Evolutionary conservation across 2,329 filamentous ascomycete genomes (phyloP), one percentile per base, ranked within the genome.

Genomic region (Pseudogymnoascus sp.): DNA sequence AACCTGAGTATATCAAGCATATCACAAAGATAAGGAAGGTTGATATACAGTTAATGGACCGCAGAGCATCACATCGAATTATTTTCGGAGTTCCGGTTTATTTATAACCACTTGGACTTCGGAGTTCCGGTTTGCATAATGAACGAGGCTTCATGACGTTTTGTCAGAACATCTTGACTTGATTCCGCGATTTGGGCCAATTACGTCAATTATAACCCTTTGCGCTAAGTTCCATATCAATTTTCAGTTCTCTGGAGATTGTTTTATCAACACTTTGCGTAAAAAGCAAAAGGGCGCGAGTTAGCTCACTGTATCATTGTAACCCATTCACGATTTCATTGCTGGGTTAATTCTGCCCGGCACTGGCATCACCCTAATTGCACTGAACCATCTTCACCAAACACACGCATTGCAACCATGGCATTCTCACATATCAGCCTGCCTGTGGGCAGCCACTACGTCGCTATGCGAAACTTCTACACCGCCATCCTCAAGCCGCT

Each of bases 341-440:
- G 4, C 6, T 38, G n/a, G 6, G 36, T n/a, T 8, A 38, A 38
- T 38, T 38, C 18, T 38, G n/a, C 36, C 18, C n/a, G 38, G 18
- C 15, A 25, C 39, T 25, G 2, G 38, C 8, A 41, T 74, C 74
- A 0, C 59, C 70, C 9, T 74, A 74, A 60, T 63, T 67, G 1
- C 68, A 72, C 7, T 62, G 77, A 36, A 65, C 71, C 38, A 69
- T 78, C 43, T 77, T 78, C 65, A 73, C 72, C 4, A 47, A 65
- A 47, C 18, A 25, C 41, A 25, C 20, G 6, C 33, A 58, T 28
- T 57, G 62, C 41, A 18, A 58, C 3, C 9, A 66, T 66, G 64
- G 38, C 62, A 15, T 53, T 66, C 61, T 33, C 50, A 18, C 65
- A 66, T 59, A 60, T 66, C 43, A 62, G 61, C 22, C 62, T 66